Conservation (phyloP, 2,329 filamentous ascomycete genomes). For the Acephala macrosclerotiorum region DNA sequence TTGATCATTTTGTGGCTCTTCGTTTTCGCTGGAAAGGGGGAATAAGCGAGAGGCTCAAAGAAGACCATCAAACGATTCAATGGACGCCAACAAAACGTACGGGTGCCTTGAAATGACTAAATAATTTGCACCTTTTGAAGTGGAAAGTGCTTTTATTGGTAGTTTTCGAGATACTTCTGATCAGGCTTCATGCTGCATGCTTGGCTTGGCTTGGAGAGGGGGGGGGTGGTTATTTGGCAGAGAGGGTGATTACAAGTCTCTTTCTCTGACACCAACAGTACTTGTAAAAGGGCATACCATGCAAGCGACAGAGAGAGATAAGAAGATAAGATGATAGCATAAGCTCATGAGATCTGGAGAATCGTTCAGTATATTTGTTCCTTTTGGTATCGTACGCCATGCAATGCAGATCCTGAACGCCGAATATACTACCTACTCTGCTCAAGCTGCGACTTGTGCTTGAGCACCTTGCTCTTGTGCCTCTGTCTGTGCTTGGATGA, state of each 20-base stretch:
- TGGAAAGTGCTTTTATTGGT: neutral
- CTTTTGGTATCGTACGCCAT: constrained; percentile 32
- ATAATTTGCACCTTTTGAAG: neutral
- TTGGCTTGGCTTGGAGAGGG: neutral
- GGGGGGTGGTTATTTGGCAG: neutral
- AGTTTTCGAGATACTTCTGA: neutral
- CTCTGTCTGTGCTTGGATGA: constrained; percentile 52
- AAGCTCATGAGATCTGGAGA: neutral
- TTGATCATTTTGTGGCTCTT: neutral
- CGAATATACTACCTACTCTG: constrained; percentile 12
- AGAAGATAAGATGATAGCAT: neutral
- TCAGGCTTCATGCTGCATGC: neutral
- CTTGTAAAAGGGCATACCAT: neutral
- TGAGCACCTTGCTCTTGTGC: constrained; percentile 42
- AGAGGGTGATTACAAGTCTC: neutral
- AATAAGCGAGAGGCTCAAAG: neutral
- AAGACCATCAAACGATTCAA: neutral
- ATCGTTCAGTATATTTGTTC: neutral
- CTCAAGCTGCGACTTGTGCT: constrained; percentile 36
- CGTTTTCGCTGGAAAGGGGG: neutral
- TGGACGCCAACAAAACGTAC: neutral
- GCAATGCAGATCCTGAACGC: constrained; percentile 35
- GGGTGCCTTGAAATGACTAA: neutral
- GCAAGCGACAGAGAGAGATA: neutral
- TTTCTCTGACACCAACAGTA: neutral